phyloP scores from a whole-genome alignment of 2,329 filamentous ascomycete genomes.

The Parastagonospora avenae region DNA sequence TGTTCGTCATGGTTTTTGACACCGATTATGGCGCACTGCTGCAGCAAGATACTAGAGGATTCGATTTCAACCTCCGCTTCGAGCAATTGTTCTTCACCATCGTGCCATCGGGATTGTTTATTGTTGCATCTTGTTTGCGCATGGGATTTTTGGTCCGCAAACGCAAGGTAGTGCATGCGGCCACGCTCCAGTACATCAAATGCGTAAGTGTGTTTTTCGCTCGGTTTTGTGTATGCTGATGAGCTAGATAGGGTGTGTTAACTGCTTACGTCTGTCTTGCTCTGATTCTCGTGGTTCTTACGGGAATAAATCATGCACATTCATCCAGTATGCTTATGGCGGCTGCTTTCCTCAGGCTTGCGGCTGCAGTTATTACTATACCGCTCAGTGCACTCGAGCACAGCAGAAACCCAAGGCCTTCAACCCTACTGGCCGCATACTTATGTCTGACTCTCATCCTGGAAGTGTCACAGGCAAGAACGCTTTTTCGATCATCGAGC shows the following conservation, averaged over 20 bases:
- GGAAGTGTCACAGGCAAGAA: slow-evolving; percentile 17
- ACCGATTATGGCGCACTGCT: background rate
- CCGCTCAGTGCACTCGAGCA: slow-evolving; percentile 18
- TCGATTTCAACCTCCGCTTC: slow-evolving; percentile 41
- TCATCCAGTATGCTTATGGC: slow-evolving; percentile 29
- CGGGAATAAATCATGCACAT: slow-evolving; percentile 13
- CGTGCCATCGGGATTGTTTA: slow-evolving; percentile 34
- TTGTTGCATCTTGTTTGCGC: slow-evolving; percentile 40
- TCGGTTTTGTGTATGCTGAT: slow-evolving; percentile 10
- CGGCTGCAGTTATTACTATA: slow-evolving; percentile 22
- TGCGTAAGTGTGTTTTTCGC: background rate
- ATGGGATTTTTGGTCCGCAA: slow-evolving; percentile 32
- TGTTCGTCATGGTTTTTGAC: too few relatives aligned
- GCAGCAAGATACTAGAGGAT: slow-evolving; percentile 1
- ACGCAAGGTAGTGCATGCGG: slow-evolving; percentile 37
- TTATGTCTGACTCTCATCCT: slow-evolving; percentile 20
- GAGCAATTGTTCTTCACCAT: slow-evolving; percentile 44
- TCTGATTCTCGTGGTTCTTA: slow-evolving; percentile 34
- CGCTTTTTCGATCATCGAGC: slow-evolving; percentile 13
- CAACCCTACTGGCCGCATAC: slow-evolving; percentile 17
- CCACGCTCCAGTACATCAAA: slow-evolving; percentile 10
- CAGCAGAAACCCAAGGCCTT: slow-evolving; percentile 16
- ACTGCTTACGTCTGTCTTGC: slow-evolving; percentile 23
- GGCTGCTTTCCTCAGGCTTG: slow-evolving; percentile 31
- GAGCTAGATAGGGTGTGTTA: slow-evolving; percentile 18